These are phyloP conservation scores for Dactylellina drechsleri DNA, from an alignment of 2,329 filamentous ascomycete species.

Conservation along the genomic window DNA sequence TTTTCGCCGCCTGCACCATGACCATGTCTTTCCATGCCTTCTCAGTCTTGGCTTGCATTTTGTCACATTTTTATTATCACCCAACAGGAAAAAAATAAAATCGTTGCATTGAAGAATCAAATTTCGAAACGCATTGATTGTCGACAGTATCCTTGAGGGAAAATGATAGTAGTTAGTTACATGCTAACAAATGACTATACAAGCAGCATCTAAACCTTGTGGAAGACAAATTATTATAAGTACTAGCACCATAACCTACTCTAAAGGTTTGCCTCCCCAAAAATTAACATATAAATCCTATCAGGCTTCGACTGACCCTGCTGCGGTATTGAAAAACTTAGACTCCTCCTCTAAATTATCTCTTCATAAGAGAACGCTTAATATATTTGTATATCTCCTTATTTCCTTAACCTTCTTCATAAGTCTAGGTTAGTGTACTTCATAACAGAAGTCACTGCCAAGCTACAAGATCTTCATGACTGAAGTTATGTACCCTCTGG, in stretches of 20 bases:
- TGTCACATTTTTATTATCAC: not conserved
- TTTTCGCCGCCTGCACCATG: slow-evolving; percentile 10
- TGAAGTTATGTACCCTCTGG: slow-evolving; percentile 47
- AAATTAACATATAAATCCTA: slow-evolving; percentile 13
- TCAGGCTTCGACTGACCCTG: slow-evolving; percentile 17
- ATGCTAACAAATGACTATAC: slow-evolving; percentile 32
- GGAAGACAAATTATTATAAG: slow-evolving; percentile 28
- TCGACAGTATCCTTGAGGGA: slow-evolving; percentile 2
- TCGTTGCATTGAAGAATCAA: slow-evolving; percentile 26
- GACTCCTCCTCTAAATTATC: slow-evolving; percentile 15
- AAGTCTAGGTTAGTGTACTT: slow-evolving; percentile 33
- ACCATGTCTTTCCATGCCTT: not conserved
- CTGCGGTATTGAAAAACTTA: slow-evolving; percentile 13
- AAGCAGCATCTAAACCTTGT: slow-evolving; percentile 34
- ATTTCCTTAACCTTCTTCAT: slow-evolving; percentile 17
- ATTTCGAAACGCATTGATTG: slow-evolving; percentile 50
- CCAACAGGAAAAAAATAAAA: slow-evolving; percentile 27
- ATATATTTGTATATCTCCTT: slow-evolving; percentile 20
- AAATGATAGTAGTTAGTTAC: slow-evolving; percentile 9
- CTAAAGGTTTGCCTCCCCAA: slow-evolving; percentile 25
- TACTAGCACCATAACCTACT: slow-evolving; percentile 4
- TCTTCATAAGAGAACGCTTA: not conserved
- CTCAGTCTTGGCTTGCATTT: slow-evolving; percentile 1
- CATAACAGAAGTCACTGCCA: slow-evolving; percentile 25
- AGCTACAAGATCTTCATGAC: slow-evolving; percentile 27